Conservation (phyloP, 495 filamentous ascomycete genomes). For the Aspergillus cavernicola region DNA sequence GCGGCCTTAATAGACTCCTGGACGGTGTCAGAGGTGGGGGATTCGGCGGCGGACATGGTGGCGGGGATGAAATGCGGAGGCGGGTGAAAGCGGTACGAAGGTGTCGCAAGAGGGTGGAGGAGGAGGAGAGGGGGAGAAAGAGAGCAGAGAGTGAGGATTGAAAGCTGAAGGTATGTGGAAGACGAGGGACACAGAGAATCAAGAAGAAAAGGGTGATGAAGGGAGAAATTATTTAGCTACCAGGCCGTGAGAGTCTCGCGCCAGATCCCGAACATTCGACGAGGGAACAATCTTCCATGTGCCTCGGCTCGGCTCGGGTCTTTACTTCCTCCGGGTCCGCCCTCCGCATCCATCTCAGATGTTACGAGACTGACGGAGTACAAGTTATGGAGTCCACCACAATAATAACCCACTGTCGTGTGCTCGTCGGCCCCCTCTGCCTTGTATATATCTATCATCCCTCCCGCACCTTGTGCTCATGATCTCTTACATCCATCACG, state of each 20-base stretch:
- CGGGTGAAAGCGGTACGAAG: slow-evolving; percentile 6
- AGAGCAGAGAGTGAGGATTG: slow-evolving; percentile 9
- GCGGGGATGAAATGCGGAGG: slow-evolving; percentile 11
- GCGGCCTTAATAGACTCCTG: slow-evolving; percentile 31
- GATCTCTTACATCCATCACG: too few relatives aligned
- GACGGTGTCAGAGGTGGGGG: slow-evolving; percentile 30
- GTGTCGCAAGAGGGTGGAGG: neutral
- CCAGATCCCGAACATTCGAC: slow-evolving; percentile 9
- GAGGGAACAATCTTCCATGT: too few relatives aligned
- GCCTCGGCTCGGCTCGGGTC: slow-evolving; percentile 35
- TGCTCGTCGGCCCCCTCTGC: too few relatives aligned
- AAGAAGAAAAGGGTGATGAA: neutral
- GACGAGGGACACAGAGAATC: neutral
- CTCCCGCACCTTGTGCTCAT: too few relatives aligned
- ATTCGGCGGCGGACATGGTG: slow-evolving; percentile 31
- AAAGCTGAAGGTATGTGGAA: neutral
- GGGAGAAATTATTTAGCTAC: too few relatives aligned
- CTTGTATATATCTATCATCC: too few relatives aligned
- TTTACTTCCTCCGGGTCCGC: slow-evolving; percentile 9
- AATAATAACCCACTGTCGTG: neutral
- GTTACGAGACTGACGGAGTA: too few relatives aligned
- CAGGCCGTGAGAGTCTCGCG: neutral
- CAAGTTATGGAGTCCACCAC: too few relatives aligned
- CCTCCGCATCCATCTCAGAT: neutral
- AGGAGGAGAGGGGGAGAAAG: neutral